A percentile compares a stretch with the other conserved stretches of the same genome.
Evolutionary conservation across 495 filamentous ascomycete genomes (phyloP).

Genomic region (Penicillium roqueforti): DNA sequence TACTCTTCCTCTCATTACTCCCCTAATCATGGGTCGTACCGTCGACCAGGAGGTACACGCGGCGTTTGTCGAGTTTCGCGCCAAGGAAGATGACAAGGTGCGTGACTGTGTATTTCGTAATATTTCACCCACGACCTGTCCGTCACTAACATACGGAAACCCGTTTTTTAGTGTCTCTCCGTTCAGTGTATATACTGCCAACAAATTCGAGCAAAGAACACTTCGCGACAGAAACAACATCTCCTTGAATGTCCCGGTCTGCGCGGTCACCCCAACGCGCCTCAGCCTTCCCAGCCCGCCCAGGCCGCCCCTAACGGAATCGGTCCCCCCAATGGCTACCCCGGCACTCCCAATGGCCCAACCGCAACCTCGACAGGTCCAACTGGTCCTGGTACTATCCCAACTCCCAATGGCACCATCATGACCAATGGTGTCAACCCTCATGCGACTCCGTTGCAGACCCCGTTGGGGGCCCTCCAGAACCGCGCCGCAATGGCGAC

Average conservation of each 20-base stretch:
- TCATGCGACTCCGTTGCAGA: slow-evolving; percentile 44
- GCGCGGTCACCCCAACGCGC: slow-evolving; percentile 43
- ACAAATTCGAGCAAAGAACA: slow-evolving; percentile 56
- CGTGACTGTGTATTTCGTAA: slow-evolving; percentile 49
- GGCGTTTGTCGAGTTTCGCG: slow-evolving; percentile 56
- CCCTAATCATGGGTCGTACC: slow-evolving; percentile 50
- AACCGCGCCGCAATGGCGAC: slow-evolving; percentile 39
- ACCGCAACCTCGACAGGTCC: slow-evolving; percentile 32
- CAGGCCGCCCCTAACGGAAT: slow-evolving; percentile 43
- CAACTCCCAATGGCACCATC: slow-evolving; percentile 39
- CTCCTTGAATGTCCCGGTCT: slow-evolving; percentile 52
- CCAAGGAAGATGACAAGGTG: slow-evolving; percentile 60
- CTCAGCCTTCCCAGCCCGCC: slow-evolving; percentile 40
- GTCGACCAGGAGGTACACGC: slow-evolving; percentile 56
- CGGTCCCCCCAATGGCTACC: slow-evolving; percentile 42
- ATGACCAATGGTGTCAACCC: slow-evolving; percentile 47
- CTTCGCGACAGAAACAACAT: slow-evolving; percentile 54
- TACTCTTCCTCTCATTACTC: not conserved
- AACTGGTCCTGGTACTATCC: slow-evolving; percentile 33
- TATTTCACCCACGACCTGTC: slow-evolving; percentile 36
- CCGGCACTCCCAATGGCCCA: slow-evolving; percentile 43
- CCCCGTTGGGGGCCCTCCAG: slow-evolving; percentile 39
- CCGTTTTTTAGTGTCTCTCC: slow-evolving; percentile 48
- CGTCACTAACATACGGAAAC: slow-evolving; percentile 34
- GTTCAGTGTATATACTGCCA: slow-evolving; percentile 59